Conservation (phyloP, 768 basidiomycete genomes). For the Russula brevipes region DNA sequence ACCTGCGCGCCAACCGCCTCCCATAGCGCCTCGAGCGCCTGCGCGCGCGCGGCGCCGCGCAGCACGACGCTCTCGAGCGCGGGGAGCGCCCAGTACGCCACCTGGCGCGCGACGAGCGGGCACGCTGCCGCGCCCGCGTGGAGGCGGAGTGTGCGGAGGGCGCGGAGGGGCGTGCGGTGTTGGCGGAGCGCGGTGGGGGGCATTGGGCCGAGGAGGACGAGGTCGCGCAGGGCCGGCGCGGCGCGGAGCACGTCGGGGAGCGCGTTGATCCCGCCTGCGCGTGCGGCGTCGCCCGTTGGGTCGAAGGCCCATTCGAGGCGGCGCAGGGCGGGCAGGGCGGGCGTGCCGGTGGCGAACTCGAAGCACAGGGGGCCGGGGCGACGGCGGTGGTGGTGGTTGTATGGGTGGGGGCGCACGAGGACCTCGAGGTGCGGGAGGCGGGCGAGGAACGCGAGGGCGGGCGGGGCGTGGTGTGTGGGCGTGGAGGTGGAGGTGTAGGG, state of each 20-base stretch:
- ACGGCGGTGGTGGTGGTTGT: background rate
- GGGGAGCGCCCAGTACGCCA: conserved; percentile 14
- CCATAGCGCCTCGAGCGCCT: conserved; percentile 12
- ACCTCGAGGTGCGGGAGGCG: conserved; percentile 19
- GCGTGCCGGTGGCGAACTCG: conserved; percentile 8
- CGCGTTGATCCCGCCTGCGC: conserved; percentile 21
- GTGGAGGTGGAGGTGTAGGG: conserved; percentile 16
- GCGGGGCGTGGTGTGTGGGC: conserved; percentile 3
- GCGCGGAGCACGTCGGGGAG: conserved; percentile 12
- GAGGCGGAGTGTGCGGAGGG: conserved; percentile 14
- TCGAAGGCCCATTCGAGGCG: conserved; percentile 23
- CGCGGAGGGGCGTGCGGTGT: background rate
- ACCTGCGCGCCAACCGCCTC: conserved; percentile 9
- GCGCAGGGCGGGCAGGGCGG: conserved; percentile 3
- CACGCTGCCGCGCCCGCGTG: conserved; percentile 1
- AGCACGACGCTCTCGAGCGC: conserved; percentile 18
- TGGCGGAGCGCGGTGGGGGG: conserved; percentile 1
- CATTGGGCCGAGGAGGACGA: conserved; percentile 16
- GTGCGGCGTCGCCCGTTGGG: conserved; percentile 12
- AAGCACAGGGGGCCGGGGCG: background rate
- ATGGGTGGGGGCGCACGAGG: conserved; percentile 19
- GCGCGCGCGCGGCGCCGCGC: background rate
- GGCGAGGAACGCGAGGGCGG: conserved; percentile 12
- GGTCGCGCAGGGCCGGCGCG: conserved; percentile 5
- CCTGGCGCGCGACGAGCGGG: conserved; percentile 18